Conservation (phyloP, 2,329 filamentous ascomycete species). For the Curvularia verruculosa region DNA sequence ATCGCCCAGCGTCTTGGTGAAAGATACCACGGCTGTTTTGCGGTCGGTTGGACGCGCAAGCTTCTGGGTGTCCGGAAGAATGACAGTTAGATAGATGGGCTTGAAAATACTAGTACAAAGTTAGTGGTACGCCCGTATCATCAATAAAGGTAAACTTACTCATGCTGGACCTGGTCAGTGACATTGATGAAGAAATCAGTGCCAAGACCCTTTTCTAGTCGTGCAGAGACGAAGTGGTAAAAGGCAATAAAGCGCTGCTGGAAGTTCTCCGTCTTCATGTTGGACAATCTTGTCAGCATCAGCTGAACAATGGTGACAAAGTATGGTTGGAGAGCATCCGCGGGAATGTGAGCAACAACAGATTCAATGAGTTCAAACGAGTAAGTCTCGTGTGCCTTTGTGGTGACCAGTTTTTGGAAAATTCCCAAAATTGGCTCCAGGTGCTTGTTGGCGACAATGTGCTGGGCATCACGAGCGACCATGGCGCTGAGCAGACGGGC, state of each 20-base stretch:
- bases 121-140: constrained; percentile 21
- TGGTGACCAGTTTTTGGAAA: constrained; percentile 85
- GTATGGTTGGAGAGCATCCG: constrained; percentile 76
- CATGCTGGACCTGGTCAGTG: constrained; percentile 78
- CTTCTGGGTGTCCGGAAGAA: constrained; percentile 88
- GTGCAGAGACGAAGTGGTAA: constrained; percentile 88
- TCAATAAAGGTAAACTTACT: constrained; percentile 49
- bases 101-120: constrained; percentile 68
- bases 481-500: constrained; percentile 84
- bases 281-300: constrained; percentile 74
- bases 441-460: constrained; percentile 79
- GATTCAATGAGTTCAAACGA: constrained; percentile 91
- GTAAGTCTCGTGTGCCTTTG: constrained; percentile 82
- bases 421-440: constrained; percentile 89
- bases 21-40: constrained; percentile 89
- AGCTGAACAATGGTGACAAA: constrained; percentile 81
- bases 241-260: constrained; percentile 89
- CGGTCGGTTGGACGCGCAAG: constrained; percentile 86
- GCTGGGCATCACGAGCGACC: constrained; percentile 74
- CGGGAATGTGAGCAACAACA: constrained; percentile 73
- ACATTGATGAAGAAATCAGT: constrained; percentile 89
- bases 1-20: constrained; percentile 89
- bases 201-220: constrained; percentile 80
- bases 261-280: constrained; percentile 80
- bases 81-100: constrained; percentile 82